Evolutionary conservation across 2,329 filamentous ascomycete genomes (phyloP), one percentile per base, ranked within the genome.

Genomic region (Diaporthe capsici): DNA sequence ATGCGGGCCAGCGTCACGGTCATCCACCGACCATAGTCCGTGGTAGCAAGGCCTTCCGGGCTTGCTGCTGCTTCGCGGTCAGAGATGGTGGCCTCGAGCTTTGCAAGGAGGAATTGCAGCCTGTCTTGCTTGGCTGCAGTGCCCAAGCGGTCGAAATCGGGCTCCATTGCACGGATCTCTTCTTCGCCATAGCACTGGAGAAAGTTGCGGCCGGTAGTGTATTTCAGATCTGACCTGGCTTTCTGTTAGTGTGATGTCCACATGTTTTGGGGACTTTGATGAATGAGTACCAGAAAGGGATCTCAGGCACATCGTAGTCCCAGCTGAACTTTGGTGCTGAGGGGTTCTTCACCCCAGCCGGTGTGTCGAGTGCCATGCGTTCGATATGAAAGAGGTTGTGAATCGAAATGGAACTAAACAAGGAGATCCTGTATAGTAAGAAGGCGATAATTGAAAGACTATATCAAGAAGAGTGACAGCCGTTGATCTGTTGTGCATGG

Each of bases 281-380:
- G 17, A 25, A 6, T 25, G 7, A 10, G 3, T 49, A 72, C 68
- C 68, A 72, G 51, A 72, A 72, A 37, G 68, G 68, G 4, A 37
- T 72, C 8, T 72, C 37, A 12, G 68, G 68, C 4, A 72, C 51
- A 34, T 72, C 51, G 10, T 72, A 61, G 51, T 72, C 68, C 68
- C 68, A 72, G 37, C 51, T 49, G 22, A 61, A 72, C 13, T 61
- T 72, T 15, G 68, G 68, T 7, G 68, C 61, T n/a, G 53, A 42
- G 6, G 53, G 55, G 39, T 65, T 73, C 28, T 73, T 73, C 10
- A 65, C 55, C 7, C 71, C 71, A 17, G 55, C 71, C 4, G 57
- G 57, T 22, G 71, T 65, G 4, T 73, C 31, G 13, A 68, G 63
- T n/a, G 63, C 47, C 63, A 68, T 68, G 8, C 1, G 20, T 15